Evolutionary conservation across 106 monocot genomes (phyloP), one percentile per base, ranked within the genome.

Genomic region (Chionographis japonica): DNA sequence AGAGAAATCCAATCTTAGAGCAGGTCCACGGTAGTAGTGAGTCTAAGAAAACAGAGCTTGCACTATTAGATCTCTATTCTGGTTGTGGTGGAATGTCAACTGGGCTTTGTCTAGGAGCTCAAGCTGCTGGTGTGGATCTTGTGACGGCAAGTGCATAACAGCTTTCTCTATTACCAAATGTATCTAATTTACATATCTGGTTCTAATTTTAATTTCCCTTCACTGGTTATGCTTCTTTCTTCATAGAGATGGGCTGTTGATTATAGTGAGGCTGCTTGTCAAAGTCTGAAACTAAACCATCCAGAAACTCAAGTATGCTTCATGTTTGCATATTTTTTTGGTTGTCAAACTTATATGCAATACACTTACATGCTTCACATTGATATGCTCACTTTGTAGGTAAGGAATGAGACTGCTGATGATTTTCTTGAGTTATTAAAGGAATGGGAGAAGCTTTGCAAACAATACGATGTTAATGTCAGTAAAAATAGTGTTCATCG

Each of bases 1-100:
- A 67, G 49, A 58, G 41, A 46, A 66, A 63, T 15, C 14, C 37
- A 46, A 40, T 11, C 13, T 3, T 13, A 41, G 60, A 68, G 36
- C 41, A 77, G 41, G 60, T 67, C n/a, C 36, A 72, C 43, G 59
- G 20, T 41, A 75, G 54, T 57, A 53, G 2, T 36, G 60, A 66
- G 17, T 60, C 53, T 37, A 66, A 69, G 66, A 81, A 72, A 15
- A 58, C 39, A 60, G 83, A 91, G 57, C 50, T 95, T 56, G 50
- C 83, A 62, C 72, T 95, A 52, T 77, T 95, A 70, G 95, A 95
- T 79, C 75, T 95, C 36, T 95, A 86, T 79, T 83, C 80, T 75
- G 95, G 95, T 61, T 95, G 95, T 78, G 95, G 95, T 67, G 95
- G 88, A 55, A 91, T 95, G 91, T 95, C 95, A 63, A 91, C 86